Evolutionary conservation across 2,329 filamentous ascomycete genomes (phyloP).

Genomic region (Penicillium sp.): DNA sequence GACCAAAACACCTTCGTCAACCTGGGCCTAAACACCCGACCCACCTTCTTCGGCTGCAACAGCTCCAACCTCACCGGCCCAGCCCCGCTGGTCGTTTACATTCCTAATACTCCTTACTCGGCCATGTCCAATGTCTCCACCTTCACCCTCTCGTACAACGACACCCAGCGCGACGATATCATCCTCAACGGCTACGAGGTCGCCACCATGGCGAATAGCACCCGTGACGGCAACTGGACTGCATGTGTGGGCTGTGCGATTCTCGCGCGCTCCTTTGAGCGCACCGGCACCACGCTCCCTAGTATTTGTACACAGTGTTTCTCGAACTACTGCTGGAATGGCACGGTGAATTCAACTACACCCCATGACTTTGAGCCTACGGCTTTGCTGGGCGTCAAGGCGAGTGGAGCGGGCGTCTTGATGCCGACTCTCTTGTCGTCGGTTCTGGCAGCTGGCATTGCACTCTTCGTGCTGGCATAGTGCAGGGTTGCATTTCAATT

Average conservation of each 20-base stretch:
- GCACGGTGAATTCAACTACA: constrained; percentile 55
- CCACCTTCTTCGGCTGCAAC: constrained; percentile 81
- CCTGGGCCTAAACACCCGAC: constrained; percentile 69
- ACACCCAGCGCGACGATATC: constrained; percentile 71
- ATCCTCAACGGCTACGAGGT: constrained; percentile 85
- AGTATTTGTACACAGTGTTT: constrained; percentile 77
- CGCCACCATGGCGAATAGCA: constrained; percentile 80
- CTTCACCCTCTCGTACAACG: constrained; percentile 66
- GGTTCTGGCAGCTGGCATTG: constrained; percentile 10
- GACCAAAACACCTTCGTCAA: constrained; percentile 78
- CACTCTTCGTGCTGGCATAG: constrained; percentile 18
- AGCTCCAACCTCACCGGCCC: constrained; percentile 61
- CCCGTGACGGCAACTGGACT: constrained; percentile 72
- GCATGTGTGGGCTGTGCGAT: constrained; percentile 87
- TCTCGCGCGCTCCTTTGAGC: constrained; percentile 71
- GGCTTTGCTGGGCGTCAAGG: constrained; percentile 8
- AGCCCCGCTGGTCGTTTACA: constrained; percentile 75
- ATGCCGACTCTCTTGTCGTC: constrained; percentile 18
- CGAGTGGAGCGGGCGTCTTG: constrained; percentile 3
- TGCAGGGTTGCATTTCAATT: neutral
- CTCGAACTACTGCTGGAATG: constrained; percentile 86
- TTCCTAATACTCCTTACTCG: constrained; percentile 83
- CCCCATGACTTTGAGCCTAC: constrained; percentile 47
- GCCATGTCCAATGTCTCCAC: constrained; percentile 78
- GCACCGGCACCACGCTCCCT: constrained; percentile 70